These are phyloP conservation scores for Cunninghamia lanceolata DNA, from an alignment of 75 land plant genomes.

Conservation along the genomic window DNA sequence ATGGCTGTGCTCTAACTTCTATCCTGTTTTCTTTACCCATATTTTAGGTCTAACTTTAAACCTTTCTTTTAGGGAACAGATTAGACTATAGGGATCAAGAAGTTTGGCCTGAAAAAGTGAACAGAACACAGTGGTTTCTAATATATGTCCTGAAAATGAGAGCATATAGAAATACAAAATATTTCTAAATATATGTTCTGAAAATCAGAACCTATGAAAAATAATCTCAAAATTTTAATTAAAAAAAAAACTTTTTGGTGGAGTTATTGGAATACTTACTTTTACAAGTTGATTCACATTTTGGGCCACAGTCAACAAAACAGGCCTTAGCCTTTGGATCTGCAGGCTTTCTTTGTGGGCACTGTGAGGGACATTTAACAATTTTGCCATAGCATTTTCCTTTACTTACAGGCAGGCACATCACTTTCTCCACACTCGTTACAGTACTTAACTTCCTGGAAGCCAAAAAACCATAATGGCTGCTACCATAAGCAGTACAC, in stretches of 20 bases:
- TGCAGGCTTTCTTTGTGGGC: constrained; percentile 30
- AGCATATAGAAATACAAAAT: no score
- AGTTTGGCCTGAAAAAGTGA: no score
- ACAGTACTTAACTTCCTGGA: not conserved
- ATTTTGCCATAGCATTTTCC: not conserved
- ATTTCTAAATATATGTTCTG: no score
- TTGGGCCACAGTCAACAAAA: constrained; percentile 47
- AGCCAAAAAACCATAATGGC: not conserved
- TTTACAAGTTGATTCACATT: constrained; percentile 49
- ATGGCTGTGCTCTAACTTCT: no score
- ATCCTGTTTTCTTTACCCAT: no score
- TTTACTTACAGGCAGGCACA: not conserved
- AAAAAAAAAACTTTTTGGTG: not conserved
- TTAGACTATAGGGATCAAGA: no score
- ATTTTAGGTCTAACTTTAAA: no score
- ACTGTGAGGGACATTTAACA: constrained; percentile 29
- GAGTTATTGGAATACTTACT: constrained; percentile 15
- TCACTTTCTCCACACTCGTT: not conserved
- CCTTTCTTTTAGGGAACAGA: no score
- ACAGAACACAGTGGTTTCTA: no score
- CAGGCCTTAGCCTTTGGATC: constrained; percentile 40
- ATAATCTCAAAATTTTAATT: not conserved
- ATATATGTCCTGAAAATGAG: no score
- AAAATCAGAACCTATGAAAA: not conserved
- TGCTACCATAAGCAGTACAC: not conserved